Base-by-base conservation (phyloP, 1,284 basidiomycete genomes). In the Boletus semigastroideus region DNA sequence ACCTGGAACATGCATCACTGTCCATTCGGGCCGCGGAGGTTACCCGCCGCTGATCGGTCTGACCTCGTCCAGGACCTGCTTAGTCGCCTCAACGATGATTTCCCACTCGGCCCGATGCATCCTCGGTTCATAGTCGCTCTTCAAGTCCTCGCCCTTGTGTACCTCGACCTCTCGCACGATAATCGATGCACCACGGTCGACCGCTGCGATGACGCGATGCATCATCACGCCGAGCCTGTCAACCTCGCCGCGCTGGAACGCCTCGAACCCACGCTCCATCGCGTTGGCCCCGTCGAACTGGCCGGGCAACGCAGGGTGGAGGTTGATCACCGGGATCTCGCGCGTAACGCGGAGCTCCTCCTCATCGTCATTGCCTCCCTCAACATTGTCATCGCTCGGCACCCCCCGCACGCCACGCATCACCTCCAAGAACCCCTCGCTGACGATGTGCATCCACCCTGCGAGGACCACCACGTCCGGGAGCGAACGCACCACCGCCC, bases 401-500 rank as follows among this genome's bases (percentile, higher is more conserved):
- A 52, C 4, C 33, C 4, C 22, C 14, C 48, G 68, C 8, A 71
- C 61, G 3, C 77, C 77, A 43, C 73, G 74, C 49, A 86, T 64
- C 28, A 76, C 71, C 36, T 87, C 79, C 46, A 87, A 64, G 57
- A 82, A 82, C 0, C 64, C 69, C 47, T 80, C 76, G 53, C 78
- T 74, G 75, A 94, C 79, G 59, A 95, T 89, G 67, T 98, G 94
- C 96, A 99, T 98, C 90, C 94, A 99, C 0, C 96, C 97, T 0
- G 96, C 96, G 25, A 98, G 78, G 3, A 99, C 91, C 51, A 98
- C 82, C 17, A 97, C 68, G 68, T 98, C 92, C 0, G 96, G 96
- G 31, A 76, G 72, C 19, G 71, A 77, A 27, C 65, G 57, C 13
- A 91, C 65, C 10, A 98, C 86, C 48, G 84, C 77, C 17, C 79